Base-by-base conservation (phyloP, 176 grass and related monocot species). In the Avena eriantha region DNA sequence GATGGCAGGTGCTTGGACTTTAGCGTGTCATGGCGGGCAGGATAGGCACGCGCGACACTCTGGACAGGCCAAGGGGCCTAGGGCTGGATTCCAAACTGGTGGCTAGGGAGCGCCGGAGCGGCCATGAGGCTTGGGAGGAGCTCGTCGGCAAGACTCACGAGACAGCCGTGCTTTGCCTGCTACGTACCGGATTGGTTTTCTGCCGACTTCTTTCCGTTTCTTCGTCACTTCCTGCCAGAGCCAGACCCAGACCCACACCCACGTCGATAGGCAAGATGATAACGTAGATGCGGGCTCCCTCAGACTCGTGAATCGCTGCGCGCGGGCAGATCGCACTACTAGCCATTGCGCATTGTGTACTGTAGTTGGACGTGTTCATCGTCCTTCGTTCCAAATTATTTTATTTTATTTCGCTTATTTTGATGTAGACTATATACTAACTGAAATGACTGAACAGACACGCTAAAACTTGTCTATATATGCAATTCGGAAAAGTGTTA, bases 291-390 rank as follows among this genome's bases (percentile, higher is more conserved):
- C 51, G 36, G 61, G 61, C 10, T 26, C 23, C 2, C 4, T 65
- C 29, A 33, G 65, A 68, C 31, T 23, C 21, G 10, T 58, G 18
- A 14, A 8, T 45, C 8, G 19, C 47, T 11, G 11, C 35, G 21
- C 13, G 23, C 5, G 66, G 63, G 63, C 33, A 83, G 49, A 83
- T 82, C 66, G 66, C 66, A 82, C 66, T 71, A 0, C 45, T 59
- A 7, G n/a, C 1, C 58, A 24, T 12, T 26, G 63, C 15, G 58
- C 60, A 18, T 16, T 12, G 24, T 5, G 14, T 10, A 47, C 9
- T 47, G 45, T 29, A 19, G 29, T 35, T 2, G 33, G 3, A 10
- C 18, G 15, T 68, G 31, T 68, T 68, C 65, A 35, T 67, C 14
- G 14, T 67, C 64, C 64, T 41, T 41, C 39, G 1, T 41, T 41